Evolutionary conservation across 768 basidiomycete species (phyloP), one percentile per base, ranked within the genome.

Genomic region (Pleurotus ostreatus): DNA sequence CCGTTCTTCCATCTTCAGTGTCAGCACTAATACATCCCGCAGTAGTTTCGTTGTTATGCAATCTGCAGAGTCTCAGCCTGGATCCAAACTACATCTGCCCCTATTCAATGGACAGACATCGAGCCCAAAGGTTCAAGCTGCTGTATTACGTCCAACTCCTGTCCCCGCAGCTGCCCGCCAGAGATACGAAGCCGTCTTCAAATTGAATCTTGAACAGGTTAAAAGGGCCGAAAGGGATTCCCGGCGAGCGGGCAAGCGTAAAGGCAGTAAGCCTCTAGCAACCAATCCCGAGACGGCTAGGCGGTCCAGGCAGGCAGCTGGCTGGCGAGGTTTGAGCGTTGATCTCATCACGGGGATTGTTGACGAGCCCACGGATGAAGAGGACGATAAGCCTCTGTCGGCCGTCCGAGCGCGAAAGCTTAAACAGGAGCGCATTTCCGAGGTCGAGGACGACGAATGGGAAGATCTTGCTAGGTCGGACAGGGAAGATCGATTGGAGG

Each of bases 261-360:
- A 68, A 54, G 37, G 64, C 66, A 34, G 60, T 65, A 22, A 22
- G n/a, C 41, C 41, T 20, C 68, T 69, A 16, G 68, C 72, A 1
- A 61, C 72, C 3, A 46, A 70, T 56, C 71, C 75, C 13, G 57
- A 71, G 52, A 68, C 73, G 46, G 62, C 74, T 13, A 75, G 78
- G 59, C 77, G 79, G 44, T 65, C 64, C 40, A 68, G 84, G 56
- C 79, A 83, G 55, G 84, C 86, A 1, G 82, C 81, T 2, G 89
- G 89, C 2, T 92, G 89, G 89, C 74, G 87, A 44, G 88, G 83
- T 7, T 65, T 86, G 40, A 87, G 86, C 1, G 81, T 89, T 25
- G 88, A 89, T 65, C 68, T 85, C 52, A 82, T 84, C 52, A 78
- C 80, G 9, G 74, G 70, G 55, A 68, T 71, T 2, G 76, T 75